Conservation (phyloP, 805 yeast species). For the Ogataea populi-albae region DNA sequence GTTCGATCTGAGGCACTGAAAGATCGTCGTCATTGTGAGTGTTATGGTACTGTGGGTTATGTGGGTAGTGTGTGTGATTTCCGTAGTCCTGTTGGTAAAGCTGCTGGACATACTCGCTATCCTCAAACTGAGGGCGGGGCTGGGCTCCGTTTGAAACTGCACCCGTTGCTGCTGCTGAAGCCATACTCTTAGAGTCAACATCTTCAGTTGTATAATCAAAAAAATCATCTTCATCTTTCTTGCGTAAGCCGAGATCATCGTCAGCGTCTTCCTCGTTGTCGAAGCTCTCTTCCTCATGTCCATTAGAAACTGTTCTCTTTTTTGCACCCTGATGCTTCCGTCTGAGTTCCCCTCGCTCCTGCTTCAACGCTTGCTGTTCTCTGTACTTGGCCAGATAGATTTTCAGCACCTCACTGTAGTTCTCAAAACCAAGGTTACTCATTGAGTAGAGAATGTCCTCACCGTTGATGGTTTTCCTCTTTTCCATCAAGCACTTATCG, state of each 20-base stretch:
- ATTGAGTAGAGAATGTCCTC: constrained; percentile 65
- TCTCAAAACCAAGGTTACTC: constrained; percentile 65
- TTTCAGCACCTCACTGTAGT: constrained; percentile 65
- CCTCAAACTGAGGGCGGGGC: constrained; percentile 3
- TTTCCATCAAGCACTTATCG: constrained; percentile 61
- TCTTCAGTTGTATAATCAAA: constrained; percentile 13
- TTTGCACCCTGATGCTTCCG: constrained; percentile 13
- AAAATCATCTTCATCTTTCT: constrained; percentile 20
- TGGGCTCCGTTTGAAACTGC: constrained; percentile 3
- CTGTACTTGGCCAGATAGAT: constrained; percentile 67
- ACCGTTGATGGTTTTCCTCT: constrained; percentile 68
- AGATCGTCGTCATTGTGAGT: constrained; percentile 19
- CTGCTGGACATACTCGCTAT: constrained; percentile 31
- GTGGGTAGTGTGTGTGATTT: constrained; percentile 26
- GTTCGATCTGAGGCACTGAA: constrained; percentile 10
- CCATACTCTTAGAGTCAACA: constrained; percentile 1
- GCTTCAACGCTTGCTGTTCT: constrained; percentile 71
- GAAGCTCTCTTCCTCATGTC: constrained; percentile 3
- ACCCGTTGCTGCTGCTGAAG: constrained; percentile 3
- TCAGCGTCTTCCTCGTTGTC: constrained; percentile 13
- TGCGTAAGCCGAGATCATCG: constrained; percentile 3
- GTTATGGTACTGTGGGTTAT: constrained; percentile 31
- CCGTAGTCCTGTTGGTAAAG: constrained; percentile 33
- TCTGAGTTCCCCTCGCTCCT: constrained; percentile 57
- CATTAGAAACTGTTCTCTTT: constrained; percentile 17